A percentile compares a stretch with the other conserved stretches of the same genome.
phyloP scores from a whole-genome alignment of 768 basidiomycete species.

The Podaxis sp. region DNA sequence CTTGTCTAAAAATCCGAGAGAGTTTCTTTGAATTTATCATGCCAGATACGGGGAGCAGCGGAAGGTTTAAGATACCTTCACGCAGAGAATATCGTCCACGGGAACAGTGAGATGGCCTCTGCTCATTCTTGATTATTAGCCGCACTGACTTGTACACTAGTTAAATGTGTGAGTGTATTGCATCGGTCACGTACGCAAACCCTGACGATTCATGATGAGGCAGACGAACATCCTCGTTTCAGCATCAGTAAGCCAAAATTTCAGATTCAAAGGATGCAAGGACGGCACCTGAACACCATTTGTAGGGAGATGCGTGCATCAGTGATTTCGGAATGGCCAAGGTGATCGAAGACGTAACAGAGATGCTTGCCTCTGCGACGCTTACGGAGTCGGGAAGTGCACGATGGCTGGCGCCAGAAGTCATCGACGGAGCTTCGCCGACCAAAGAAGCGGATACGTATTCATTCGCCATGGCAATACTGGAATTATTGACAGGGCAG shows the following conservation, averaged over 20 bases:
- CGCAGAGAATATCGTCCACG: constrained; percentile 50
- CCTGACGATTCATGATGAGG: constrained; percentile 1
- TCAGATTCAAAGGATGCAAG: neutral
- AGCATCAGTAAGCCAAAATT: constrained; percentile 34
- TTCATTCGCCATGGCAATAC: constrained; percentile 59
- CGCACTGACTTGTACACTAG: constrained; percentile 26
- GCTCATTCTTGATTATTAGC: neutral
- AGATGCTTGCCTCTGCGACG: constrained; percentile 43
- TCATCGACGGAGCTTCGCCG: constrained; percentile 46
- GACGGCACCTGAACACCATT: neutral
- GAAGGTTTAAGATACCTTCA: constrained; percentile 61
- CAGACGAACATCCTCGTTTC: constrained; percentile 63
- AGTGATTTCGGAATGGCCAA: constrained; percentile 69
- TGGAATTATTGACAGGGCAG: constrained; percentile 57
- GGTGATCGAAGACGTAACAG: constrained; percentile 57
- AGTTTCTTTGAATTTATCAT: neutral
- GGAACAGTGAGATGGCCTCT: constrained; percentile 49
- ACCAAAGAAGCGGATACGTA: constrained; percentile 55
- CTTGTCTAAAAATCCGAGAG: neutral
- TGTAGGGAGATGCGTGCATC: constrained; percentile 52
- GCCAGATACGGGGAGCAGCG: constrained; percentile 52
- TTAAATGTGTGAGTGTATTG: constrained; percentile 53
- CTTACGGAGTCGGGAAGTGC: constrained; percentile 49
- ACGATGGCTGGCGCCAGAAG: constrained; percentile 64
- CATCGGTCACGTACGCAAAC: too few species aligned